phyloP scores from a whole-genome alignment of 2,329 filamentous ascomycete genomes.

The Clarireedia monteithiana region DNA sequence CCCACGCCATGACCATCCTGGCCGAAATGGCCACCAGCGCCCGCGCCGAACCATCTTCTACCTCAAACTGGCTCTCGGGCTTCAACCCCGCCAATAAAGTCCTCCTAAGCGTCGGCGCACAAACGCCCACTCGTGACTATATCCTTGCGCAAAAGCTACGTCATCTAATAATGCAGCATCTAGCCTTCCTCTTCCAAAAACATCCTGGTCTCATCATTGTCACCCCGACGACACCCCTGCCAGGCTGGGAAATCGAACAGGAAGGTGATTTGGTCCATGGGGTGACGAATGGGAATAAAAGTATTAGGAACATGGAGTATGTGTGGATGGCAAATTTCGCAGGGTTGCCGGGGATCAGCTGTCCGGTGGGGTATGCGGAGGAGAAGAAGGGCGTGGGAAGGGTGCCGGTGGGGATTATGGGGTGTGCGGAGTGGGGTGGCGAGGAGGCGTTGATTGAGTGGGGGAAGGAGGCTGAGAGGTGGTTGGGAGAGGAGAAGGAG shows the following conservation, averaged over 20 bases:
- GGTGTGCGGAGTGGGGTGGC: slow-evolving; percentile 57
- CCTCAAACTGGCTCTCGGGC: slow-evolving; percentile 39
- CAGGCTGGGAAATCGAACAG: slow-evolving; percentile 59
- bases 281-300: slow-evolving; percentile 63
- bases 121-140: slow-evolving; percentile 62
- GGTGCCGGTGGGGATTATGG: slow-evolving; percentile 54
- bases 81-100: slow-evolving; percentile 63
- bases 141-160: slow-evolving; percentile 67
- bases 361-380: slow-evolving; percentile 63
- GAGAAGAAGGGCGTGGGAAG: slow-evolving; percentile 40
- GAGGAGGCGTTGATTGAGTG: slow-evolving; percentile 57
- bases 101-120: slow-evolving; percentile 55
- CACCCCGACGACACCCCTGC: slow-evolving; percentile 67
- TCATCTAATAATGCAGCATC: slow-evolving; percentile 68
- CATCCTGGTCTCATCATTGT: slow-evolving; percentile 72
- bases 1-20: slow-evolving; percentile 72
- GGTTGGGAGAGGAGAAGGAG: slow-evolving; percentile 39
- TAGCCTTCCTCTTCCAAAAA: slow-evolving; percentile 60
- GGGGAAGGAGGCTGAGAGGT: slow-evolving; percentile 49
- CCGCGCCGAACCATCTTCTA: background rate
- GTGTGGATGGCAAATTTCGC: slow-evolving; percentile 78
- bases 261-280: slow-evolving; percentile 57
- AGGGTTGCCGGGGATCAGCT: slow-evolving; percentile 67
- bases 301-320: slow-evolving; percentile 75
- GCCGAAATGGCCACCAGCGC: slow-evolving; percentile 52